phyloP scores from a whole-genome alignment of 78 protist species.

The Guillardia theta region DNA sequence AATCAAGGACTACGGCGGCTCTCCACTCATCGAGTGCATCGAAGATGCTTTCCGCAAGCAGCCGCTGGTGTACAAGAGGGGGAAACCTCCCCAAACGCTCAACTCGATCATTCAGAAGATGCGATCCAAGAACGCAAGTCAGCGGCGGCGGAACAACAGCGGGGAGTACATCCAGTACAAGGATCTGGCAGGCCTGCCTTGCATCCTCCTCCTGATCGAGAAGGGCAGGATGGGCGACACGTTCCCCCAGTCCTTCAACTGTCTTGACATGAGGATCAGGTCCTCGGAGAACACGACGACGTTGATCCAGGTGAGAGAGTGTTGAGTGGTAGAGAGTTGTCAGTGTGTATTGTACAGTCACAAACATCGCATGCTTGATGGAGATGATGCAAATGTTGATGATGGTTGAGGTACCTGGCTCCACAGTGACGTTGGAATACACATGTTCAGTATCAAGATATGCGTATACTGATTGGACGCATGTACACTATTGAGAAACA shows the following conservation, averaged over 20 bases:
- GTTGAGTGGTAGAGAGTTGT: no score
- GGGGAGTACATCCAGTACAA: not conserved
- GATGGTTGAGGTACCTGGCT: no score
- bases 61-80: not conserved
- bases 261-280: slow-evolving; percentile 5
- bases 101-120: not conserved
- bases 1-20: not conserved
- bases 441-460: no score
- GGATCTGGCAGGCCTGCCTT: slow-evolving; percentile 10
- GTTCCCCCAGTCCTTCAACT: slow-evolving; percentile 41
- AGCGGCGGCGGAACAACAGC: no score
- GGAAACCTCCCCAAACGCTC: not conserved
- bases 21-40: no score
- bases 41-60: not conserved
- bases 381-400: not conserved
- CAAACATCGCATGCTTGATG: no score
- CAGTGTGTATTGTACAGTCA: no score
- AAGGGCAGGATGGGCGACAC: slow-evolving; percentile 62
- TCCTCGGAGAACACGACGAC: not conserved
- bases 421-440: no score
- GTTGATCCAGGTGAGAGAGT: not conserved
- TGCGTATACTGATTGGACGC: no score
- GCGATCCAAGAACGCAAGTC: not conserved
- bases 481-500: no score
- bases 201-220: slow-evolving; percentile 43